Percentiles rank a stretch among this genome's conserved stretches.
Evolutionary conservation across 176 grass and related monocot species (phyloP).

Genomic region (Phyllostachys edulis): DNA sequence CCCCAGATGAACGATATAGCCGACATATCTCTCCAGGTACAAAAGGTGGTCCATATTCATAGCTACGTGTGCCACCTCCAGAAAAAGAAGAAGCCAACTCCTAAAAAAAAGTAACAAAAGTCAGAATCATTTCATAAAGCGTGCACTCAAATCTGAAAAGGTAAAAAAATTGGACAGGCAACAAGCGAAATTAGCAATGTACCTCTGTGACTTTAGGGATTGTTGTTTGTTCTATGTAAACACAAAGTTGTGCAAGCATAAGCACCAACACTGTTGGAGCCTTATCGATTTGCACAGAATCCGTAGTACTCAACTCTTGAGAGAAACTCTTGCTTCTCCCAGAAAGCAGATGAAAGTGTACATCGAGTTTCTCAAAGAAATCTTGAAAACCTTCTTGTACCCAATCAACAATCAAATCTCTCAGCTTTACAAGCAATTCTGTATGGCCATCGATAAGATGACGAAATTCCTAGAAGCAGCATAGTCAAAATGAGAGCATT

Average conservation of each 20-base stretch:
- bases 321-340: constrained; percentile 57
- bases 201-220: constrained; percentile 98
- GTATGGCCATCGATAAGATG: constrained; percentile 79
- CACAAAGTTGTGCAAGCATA: constrained; percentile 85
- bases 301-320: constrained; percentile 41
- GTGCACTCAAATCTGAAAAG: not conserved
- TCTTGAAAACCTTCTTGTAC: constrained; percentile 99
- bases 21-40: constrained; percentile 97
- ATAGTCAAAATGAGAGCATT: constrained; percentile 33
- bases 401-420: constrained; percentile 95
- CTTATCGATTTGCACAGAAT: constrained; percentile 69
- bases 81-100: constrained; percentile 92
- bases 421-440: constrained; percentile 80
- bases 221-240: constrained; percentile 84
- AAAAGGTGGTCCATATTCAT: constrained; percentile 91
- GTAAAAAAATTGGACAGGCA: constrained; percentile 23
- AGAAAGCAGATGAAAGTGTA: constrained; percentile 85
- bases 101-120: constrained; percentile 43
- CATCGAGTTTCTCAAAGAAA: constrained; percentile 89
- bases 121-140: constrained; percentile 20
- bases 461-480: constrained; percentile 75
- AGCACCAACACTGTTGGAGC: constrained; percentile 67
- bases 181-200: constrained; percentile 30
- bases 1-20: constrained; percentile 83
- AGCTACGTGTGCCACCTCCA: constrained; percentile 69